A percentile compares a stretch with the other conserved stretches of the same genome.
phyloP scores from a whole-genome alignment of 1,284 basidiomycete genomes.

The Leccinum fallax region DNA sequence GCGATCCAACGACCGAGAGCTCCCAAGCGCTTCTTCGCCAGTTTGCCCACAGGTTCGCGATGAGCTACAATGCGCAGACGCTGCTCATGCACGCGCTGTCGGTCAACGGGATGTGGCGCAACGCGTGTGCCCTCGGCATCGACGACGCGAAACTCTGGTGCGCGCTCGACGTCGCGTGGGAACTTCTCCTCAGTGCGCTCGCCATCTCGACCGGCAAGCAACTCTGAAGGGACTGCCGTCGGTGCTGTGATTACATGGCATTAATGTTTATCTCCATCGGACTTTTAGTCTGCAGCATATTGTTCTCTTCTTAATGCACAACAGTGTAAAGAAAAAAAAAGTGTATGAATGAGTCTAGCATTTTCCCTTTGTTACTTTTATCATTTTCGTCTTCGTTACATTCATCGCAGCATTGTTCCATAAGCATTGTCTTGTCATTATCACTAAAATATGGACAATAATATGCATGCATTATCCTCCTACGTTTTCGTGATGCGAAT shows the following conservation, averaged over 20 bases:
- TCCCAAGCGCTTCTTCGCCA: background rate
- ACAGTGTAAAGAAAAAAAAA: background rate
- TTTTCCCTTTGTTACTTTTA: background rate
- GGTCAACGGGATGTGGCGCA: conserved; percentile 61
- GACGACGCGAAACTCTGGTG: conserved; percentile 56
- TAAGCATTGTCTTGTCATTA: conserved; percentile 14
- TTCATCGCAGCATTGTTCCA: background rate
- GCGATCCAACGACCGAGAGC: background rate
- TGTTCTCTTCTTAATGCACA: background rate
- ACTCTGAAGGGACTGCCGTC: conserved; percentile 6
- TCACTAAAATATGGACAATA: conserved; percentile 26
- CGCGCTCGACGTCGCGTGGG: conserved; percentile 59
- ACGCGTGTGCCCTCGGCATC: conserved; percentile 60
- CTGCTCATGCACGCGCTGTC: conserved; percentile 44
- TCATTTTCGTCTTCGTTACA: too few species aligned
- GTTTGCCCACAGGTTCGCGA: background rate
- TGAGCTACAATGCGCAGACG: conserved; percentile 23
- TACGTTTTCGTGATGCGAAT: background rate
- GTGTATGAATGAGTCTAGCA: background rate
- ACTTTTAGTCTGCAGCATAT: background rate
- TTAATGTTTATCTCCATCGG: background rate
- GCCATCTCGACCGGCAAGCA: conserved; percentile 28
- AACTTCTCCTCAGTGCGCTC: conserved; percentile 45
- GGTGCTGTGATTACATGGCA: too few species aligned
- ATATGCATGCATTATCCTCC: conserved; percentile 15